These are phyloP conservation scores for Quercus parvula DNA, from an alignment of 306 rosid species.

Conservation along the genomic window DNA sequence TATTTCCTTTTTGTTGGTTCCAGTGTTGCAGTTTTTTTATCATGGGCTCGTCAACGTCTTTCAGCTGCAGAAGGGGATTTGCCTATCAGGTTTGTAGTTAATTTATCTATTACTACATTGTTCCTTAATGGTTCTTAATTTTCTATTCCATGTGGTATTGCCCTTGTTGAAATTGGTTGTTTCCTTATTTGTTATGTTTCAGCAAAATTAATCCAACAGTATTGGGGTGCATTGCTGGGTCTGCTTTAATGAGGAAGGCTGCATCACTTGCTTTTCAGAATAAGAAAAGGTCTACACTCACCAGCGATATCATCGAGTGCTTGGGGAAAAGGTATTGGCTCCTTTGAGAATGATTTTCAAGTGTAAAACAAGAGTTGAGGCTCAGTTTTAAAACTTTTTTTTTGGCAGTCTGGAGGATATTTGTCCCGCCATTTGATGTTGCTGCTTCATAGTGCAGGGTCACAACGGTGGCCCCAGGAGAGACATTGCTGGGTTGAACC, in stretches of 20 bases:
- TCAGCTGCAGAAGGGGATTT: constrained; percentile 25
- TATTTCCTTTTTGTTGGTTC: constrained; percentile 9
- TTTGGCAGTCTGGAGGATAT: constrained; percentile 71
- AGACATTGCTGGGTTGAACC: not conserved
- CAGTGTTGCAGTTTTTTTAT: constrained; percentile 81
- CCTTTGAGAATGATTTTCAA: constrained; percentile 1
- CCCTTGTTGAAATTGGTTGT: constrained; percentile 7
- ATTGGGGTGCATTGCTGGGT: constrained; percentile 84
- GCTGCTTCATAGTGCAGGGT: not conserved
- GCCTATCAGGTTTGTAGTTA: constrained; percentile 42
- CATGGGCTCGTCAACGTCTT: constrained; percentile 66
- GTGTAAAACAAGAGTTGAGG: not conserved
- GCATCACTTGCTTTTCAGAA: constrained; percentile 74
- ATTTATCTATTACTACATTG: not conserved
- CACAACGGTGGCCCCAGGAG: not conserved
- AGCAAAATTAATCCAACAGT: constrained; percentile 65
- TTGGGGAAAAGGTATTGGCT: constrained; percentile 73
- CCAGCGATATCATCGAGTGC: constrained; percentile 80
- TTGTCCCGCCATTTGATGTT: constrained; percentile 48
- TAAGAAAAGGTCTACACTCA: constrained; percentile 89
- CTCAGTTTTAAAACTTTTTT: constrained; percentile 9
- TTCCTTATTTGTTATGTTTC: constrained; percentile 15
- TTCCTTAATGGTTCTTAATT: not conserved
- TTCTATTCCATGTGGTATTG: not conserved
- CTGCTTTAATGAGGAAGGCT: constrained; percentile 80